phyloP scores from a whole-genome alignment of 2,329 filamentous ascomycete species.

The Neonectria hederae region DNA sequence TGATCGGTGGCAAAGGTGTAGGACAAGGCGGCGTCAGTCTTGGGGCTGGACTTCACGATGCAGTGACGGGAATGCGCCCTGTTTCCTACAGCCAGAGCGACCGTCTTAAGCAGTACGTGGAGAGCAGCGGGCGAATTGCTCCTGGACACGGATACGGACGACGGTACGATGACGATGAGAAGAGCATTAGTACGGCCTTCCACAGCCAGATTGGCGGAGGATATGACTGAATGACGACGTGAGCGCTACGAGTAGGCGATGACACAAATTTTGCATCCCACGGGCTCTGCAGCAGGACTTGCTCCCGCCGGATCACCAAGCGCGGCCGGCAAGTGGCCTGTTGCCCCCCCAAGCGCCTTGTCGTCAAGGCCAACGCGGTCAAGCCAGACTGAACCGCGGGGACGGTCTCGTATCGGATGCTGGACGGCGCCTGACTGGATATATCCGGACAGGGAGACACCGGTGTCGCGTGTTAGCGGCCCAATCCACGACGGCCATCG shows the following conservation, averaged over 20 bases:
- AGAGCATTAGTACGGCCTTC: constrained; percentile 96
- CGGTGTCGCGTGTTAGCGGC: constrained; percentile 33
- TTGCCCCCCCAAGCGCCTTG: constrained; percentile 37
- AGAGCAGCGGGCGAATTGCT: constrained; percentile 78
- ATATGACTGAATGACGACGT: constrained; percentile 57
- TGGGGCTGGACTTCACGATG: constrained; percentile 78
- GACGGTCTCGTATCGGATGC: constrained; percentile 36
- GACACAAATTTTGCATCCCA: constrained; percentile 42
- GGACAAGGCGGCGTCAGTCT: constrained; percentile 90
- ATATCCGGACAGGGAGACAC: constrained; percentile 34
- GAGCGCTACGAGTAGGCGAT: constrained; percentile 43
- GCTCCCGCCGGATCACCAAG: constrained; percentile 33
- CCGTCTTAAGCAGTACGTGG: constrained; percentile 92
- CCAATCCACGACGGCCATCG: constrained; percentile 32
- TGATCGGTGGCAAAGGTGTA: constrained; percentile 78
- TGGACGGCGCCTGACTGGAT: constrained; percentile 33
- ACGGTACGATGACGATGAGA: constrained; percentile 88
- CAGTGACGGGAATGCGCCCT: constrained; percentile 71
- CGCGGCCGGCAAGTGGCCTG: constrained; percentile 31
- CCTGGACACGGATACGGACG: constrained; percentile 75
- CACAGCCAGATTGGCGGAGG: constrained; percentile 86
- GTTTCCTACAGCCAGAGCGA: constrained; percentile 72
- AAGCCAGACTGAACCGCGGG: constrained; percentile 30
- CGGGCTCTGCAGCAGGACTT: constrained; percentile 39
- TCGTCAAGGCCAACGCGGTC: constrained; percentile 35